Percentiles rank a stretch among this genome's conserved stretches.
Conservation (phyloP, 2,329 filamentous ascomycete species). For the Corinectria fuckeliana region DNA sequence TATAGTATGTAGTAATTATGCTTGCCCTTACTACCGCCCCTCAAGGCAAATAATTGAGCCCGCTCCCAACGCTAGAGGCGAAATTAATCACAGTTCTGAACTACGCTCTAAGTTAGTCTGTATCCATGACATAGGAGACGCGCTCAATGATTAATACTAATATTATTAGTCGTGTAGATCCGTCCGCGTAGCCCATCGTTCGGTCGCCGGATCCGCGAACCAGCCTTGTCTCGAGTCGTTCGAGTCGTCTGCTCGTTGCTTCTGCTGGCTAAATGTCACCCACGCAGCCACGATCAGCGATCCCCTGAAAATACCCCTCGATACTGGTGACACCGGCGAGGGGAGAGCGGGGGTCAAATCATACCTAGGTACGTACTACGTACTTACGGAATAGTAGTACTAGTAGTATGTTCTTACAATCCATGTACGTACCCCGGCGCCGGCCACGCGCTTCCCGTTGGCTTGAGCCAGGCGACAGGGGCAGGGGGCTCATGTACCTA, state of each 20-base stretch:
- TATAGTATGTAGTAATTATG: background rate
- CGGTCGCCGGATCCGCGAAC: background rate
- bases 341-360: background rate
- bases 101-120: slow-evolving; percentile 12
- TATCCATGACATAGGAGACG: slow-evolving; percentile 1
- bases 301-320: background rate
- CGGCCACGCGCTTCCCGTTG: background rate
- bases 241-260: background rate
- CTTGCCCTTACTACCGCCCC: background rate
- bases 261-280: background rate
- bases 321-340: background rate
- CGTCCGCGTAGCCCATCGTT: too few relatives aligned
- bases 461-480: background rate
- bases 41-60: slow-evolving; percentile 15
- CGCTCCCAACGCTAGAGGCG: slow-evolving; percentile 10
- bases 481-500: too few relatives aligned
- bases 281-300: too few relatives aligned
- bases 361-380: too few relatives aligned
- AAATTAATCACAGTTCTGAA: slow-evolving; percentile 12
- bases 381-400: too few relatives aligned
- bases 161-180: too few relatives aligned
- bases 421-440: too few relatives aligned
- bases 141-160: too few relatives aligned
- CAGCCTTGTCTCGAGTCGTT: background rate
- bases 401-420: too few relatives aligned